These are phyloP conservation scores for Eutrema yunnanense DNA, from an alignment of 345 rosid species.

Conservation along the genomic window DNA sequence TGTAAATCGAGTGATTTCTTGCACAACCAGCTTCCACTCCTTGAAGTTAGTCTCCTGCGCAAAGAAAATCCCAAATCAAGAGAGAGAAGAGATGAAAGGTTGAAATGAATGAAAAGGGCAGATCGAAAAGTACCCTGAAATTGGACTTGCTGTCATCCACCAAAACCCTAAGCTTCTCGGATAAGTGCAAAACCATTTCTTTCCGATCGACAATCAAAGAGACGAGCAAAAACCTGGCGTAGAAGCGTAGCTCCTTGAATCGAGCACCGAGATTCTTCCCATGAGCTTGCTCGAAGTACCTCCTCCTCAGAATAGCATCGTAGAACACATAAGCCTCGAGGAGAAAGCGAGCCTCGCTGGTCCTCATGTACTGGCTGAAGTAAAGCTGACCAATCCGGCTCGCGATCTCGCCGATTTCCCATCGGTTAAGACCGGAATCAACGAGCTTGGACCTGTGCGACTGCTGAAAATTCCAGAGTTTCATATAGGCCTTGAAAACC, in stretches of 20 bases:
- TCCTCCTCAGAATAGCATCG: constrained; percentile 76
- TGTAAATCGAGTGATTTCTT: constrained; percentile 69
- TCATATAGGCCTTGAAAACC: constrained; percentile 92
- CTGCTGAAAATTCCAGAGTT: constrained; percentile 96
- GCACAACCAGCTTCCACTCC: constrained; percentile 88
- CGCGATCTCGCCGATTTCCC: constrained; percentile 99
- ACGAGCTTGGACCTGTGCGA: constrained; percentile 64
- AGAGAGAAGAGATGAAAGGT: not conserved
- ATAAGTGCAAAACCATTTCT: constrained; percentile 51
- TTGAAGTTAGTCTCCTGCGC: constrained; percentile 74
- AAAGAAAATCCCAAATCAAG: not conserved
- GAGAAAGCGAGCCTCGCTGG: constrained; percentile 77
- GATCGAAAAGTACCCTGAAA: constrained; percentile 51
- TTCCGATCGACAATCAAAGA: constrained; percentile 60
- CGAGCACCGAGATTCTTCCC: constrained; percentile 63
- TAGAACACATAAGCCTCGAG: constrained; percentile 88
- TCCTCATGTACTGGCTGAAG: constrained; percentile 90
- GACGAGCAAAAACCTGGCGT: constrained; percentile 83
- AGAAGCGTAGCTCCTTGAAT: constrained; percentile 83
- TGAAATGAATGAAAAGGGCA: not conserved
- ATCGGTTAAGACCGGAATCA: constrained; percentile 73
- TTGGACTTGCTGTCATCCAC: constrained; percentile 67
- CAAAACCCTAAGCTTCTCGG: constrained; percentile 43
- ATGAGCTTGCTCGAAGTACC: constrained; percentile 65
- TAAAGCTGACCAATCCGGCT: constrained; percentile 99